A percentile compares a stretch with the other conserved stretches of the same genome.
These are phyloP conservation scores for Blastocladiella emersonii DNA, from an alignment of 371 early-diverging fungal genomes.

Conservation along the genomic window DNA sequence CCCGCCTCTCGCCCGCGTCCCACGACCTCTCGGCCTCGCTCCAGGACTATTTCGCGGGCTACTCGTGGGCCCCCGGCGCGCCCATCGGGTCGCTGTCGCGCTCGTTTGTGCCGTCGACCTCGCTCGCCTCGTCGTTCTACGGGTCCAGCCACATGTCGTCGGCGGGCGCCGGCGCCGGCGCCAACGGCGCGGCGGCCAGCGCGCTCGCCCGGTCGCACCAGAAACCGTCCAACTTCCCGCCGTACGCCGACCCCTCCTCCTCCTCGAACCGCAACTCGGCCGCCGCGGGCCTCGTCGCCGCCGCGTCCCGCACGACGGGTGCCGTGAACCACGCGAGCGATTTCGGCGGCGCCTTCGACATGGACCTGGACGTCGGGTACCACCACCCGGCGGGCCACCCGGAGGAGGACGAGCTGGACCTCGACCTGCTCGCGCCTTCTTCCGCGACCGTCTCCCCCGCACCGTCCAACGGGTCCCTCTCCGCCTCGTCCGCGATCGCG, in stretches of 20 bases:
- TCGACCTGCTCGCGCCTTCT: background rate
- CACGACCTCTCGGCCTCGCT: background rate
- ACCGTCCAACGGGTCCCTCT: background rate
- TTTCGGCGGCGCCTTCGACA: background rate
- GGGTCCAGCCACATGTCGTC: background rate
- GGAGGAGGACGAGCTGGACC: background rate
- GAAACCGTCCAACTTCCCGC: background rate
- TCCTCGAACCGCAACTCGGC: no score
- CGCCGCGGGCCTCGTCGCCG: background rate
- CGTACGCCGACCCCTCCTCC: no score
- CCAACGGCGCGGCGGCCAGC: background rate
- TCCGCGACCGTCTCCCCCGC: background rate
- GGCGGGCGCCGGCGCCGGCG: background rate
- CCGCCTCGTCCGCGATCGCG: background rate
- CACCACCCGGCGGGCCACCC: background rate
- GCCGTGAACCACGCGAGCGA: background rate
- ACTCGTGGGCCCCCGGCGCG: conserved; percentile 1
- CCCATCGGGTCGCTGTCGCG: background rate
- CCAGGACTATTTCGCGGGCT: conserved; percentile 5
- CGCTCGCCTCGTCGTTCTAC: background rate
- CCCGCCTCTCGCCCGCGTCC: conserved; percentile 17
- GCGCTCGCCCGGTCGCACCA: background rate
- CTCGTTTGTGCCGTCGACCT: background rate
- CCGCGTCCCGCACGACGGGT: background rate
- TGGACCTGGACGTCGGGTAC: background rate